Base-by-base conservation (phyloP, 192 early-diverging fungal species). In the Backusella sp. region DNA sequence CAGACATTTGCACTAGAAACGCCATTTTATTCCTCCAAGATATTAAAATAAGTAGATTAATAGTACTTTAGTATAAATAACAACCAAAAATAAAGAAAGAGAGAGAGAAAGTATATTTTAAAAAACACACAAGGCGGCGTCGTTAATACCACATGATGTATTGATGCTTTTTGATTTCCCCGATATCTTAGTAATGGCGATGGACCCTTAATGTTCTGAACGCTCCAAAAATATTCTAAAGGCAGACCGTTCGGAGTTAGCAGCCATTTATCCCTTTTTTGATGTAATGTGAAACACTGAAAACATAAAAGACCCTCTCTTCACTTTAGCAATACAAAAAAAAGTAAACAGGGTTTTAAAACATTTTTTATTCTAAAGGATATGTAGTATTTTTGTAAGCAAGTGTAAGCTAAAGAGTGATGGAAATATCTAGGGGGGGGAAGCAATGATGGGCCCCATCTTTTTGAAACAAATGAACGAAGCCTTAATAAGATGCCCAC, bases 241-340 rank as follows among this genome's bases (percentile, higher is more conserved):
- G n/a, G 28, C 56, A 28, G 56, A 2, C 12, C 56, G 26, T 28
- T 62, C 56, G 56, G 56, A 62, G 56, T 62, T 62, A 23, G 6
- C 6, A 23, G 9, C 9, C 21, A 56, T 23, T 0, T 62, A 23
- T 12, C 23, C 23, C 14, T n/a, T 53, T 53, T 53, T 53, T 19
- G 49, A 56, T 26, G 56, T 28, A 28, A 62, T 62, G 56, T 62
- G 56, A 62, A 62, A 62, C 56, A 62, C 56, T 28, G 56, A 62
- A 62, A 59, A 26, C n/a, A 53, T 41, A 44, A 37, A 39, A 39
- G 2, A 39, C 3, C 7, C 3, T 1, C 42, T 19, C 42, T 44
- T 44, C 1, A 17, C 42, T 44, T 19, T 44, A 44, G 15, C 42
- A 44, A 41, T 1, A 41, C 17, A 44, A 44, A 44, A 14, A 56